phyloP scores from a whole-genome alignment of 1,139 yeast genomes.

The Taphrina communis region DNA sequence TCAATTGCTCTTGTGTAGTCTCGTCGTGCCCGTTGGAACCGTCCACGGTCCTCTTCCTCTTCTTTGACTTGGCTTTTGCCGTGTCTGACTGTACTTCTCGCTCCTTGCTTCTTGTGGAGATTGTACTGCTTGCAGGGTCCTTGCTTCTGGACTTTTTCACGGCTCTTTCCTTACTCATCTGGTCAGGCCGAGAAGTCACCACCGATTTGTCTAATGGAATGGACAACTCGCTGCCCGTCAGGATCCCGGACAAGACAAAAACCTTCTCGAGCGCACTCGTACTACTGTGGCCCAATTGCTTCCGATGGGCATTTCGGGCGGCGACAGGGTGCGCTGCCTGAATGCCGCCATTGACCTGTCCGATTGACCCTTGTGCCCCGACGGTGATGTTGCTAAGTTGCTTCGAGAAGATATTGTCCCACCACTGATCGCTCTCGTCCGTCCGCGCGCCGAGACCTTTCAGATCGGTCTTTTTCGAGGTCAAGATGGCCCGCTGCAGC shows the following conservation, averaged over 20 bases:
- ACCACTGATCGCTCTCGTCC: conserved; percentile 40
- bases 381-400: conserved; percentile 38
- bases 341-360: conserved; percentile 34
- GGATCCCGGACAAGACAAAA: conserved; percentile 31
- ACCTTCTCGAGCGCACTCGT: conserved; percentile 36
- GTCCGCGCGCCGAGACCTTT: conserved; percentile 38
- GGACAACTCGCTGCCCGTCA: conserved; percentile 25
- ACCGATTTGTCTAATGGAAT: conserved; percentile 3
- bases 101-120: neutral
- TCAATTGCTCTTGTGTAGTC: neutral
- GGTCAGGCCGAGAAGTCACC: neutral
- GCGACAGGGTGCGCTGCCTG: conserved; percentile 39
- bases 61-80: neutral
- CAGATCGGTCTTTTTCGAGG: conserved; percentile 41
- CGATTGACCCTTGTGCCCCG: conserved; percentile 16
- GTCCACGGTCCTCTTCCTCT: neutral
- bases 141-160: neutral
- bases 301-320: conserved; percentile 33
- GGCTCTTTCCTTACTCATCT: neutral
- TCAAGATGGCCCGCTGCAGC: conserved; percentile 38
- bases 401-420: conserved; percentile 35
- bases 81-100: neutral
- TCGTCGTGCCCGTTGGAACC: neutral
- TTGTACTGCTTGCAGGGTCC: neutral
- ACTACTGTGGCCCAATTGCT: conserved; percentile 17